Conservation (phyloP, 2,329 filamentous ascomycete genomes). For the Talaromyces sp. region DNA sequence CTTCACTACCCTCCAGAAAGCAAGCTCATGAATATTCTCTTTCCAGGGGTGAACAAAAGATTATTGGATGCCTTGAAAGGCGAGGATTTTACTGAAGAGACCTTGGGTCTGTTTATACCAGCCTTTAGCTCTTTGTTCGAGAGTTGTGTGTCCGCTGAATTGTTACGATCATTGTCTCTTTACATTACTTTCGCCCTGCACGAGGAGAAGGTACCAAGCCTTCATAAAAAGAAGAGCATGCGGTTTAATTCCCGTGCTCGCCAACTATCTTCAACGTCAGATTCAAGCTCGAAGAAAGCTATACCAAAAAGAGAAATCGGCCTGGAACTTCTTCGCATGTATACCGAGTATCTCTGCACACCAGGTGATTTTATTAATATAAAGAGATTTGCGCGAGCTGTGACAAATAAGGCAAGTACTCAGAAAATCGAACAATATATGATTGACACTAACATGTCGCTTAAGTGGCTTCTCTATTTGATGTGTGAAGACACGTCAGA, state of each 20-base stretch:
- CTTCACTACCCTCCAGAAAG: neutral
- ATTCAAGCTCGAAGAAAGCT: conserved; percentile 23
- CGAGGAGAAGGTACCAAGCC: conserved; percentile 46
- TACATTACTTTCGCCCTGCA: conserved; percentile 93
- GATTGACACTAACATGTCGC: neutral
- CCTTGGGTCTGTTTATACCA: conserved; percentile 68
- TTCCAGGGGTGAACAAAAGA: conserved; percentile 76
- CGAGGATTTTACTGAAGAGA: conserved; percentile 67
- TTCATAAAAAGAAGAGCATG: conserved; percentile 44
- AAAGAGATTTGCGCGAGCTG: conserved; percentile 83
- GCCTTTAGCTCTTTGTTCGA: conserved; percentile 76
- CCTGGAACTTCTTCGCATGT: conserved; percentile 68
- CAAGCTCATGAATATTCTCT: conserved; percentile 18
- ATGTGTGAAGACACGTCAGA: conserved; percentile 80
- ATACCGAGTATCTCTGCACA: conserved; percentile 71
- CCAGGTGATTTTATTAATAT: conserved; percentile 63
- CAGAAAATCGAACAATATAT: neutral
- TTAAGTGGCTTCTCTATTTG: conserved; percentile 82
- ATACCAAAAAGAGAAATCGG: conserved; percentile 65
- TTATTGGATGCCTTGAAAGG: conserved; percentile 85
- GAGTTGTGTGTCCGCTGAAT: conserved; percentile 75
- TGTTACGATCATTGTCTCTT: conserved; percentile 78
- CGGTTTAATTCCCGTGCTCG: conserved; percentile 29
- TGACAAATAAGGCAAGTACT: conserved; percentile 76
- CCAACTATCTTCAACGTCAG: conserved; percentile 31